Base-by-base conservation (phyloP, 495 filamentous ascomycete species). In the Jackrogersella multiformis region DNA sequence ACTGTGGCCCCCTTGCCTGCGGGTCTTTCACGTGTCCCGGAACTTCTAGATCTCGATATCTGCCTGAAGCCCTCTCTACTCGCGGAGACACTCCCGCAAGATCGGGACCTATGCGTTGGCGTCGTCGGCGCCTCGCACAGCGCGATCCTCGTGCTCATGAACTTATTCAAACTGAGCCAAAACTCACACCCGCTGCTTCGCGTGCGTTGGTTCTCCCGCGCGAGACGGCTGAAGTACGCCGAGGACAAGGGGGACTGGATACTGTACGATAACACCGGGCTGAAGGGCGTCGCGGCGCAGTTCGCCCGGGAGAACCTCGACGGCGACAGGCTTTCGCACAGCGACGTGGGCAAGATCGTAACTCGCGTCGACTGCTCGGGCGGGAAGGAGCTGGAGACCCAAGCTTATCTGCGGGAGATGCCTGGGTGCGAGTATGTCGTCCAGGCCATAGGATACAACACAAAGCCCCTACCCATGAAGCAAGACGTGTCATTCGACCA, bases 111-210 rank as follows among this genome's bases (percentile, higher is more conserved):
- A 12, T 83, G 81, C 18, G 68, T 88, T 35, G 85, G 78, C 18
- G 84, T 89, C 23, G 77, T 89, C 15, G 86, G 86, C 18, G 85
- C 86, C 30, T 88, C 85, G 5, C 86, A 88, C 74, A 86, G 84
- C 59, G 86, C 86, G 32, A 84, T 89, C 20, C 80, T 88, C 5
- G 86, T 85, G 23, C 80, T 89, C 18, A 79, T 86, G 52, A 89
- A 89, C 73, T 77, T 89, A 24, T 75, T 84, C 70, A 74, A 81
- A 9, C 78, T 89, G 10, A 82, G 83, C 13, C 70, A 72, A 41
- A 69, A 76, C 20, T 77, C 80, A 0, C 85, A 87, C 57, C 82
- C 84, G 0, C 64, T 76, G 8, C 77, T 89, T 5, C 84, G 81
- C 26, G 76, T 88, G 13, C 85, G 84, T 44, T 88, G 86, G 86